These are phyloP conservation scores for Trichoderma reesei DNA, from an alignment of 495 filamentous ascomycete genomes.

Conservation along the genomic window DNA sequence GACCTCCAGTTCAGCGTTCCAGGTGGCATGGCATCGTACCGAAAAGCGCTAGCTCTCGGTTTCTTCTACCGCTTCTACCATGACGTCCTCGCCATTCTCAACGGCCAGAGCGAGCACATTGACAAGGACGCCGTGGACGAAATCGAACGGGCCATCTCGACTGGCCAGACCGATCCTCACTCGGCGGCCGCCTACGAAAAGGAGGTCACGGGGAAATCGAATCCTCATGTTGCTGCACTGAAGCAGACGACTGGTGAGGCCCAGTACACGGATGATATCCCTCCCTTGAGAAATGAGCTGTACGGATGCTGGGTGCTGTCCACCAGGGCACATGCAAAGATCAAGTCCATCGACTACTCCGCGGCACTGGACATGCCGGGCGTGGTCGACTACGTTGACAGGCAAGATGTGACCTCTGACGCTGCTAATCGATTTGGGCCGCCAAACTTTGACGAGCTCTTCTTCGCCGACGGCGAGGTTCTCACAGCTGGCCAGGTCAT, in stretches of 20 bases:
- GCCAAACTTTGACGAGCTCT: conserved; percentile 70
- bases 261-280: conserved; percentile 94
- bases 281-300: conserved; percentile 74
- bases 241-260: conserved; percentile 93
- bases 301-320: conserved; percentile 83
- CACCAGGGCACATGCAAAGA: conserved; percentile 80
- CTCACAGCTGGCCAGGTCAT: conserved; percentile 86
- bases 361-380: conserved; percentile 71
- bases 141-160: conserved; percentile 56
- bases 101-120: conserved; percentile 30
- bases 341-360: conserved; percentile 63
- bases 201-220: conserved; percentile 68
- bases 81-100: conserved; percentile 41
- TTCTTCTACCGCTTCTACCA: conserved; percentile 91
- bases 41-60: conserved; percentile 77
- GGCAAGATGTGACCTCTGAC: conserved; percentile 59
- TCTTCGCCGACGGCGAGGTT: conserved; percentile 82
- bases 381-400: conserved; percentile 69
- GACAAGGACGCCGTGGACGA: conserved; percentile 54
- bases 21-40: conserved; percentile 92
- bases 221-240: conserved; percentile 79
- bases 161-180: conserved; percentile 50
- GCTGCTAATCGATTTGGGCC: conserved; percentile 87
- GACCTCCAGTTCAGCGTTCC: conserved; percentile 77
- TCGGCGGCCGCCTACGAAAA: conserved; percentile 56